Percentiles rank a stretch among this genome's conserved stretches.
Conservation (phyloP, 306 rosid species). For the Vicia villosa region DNA sequence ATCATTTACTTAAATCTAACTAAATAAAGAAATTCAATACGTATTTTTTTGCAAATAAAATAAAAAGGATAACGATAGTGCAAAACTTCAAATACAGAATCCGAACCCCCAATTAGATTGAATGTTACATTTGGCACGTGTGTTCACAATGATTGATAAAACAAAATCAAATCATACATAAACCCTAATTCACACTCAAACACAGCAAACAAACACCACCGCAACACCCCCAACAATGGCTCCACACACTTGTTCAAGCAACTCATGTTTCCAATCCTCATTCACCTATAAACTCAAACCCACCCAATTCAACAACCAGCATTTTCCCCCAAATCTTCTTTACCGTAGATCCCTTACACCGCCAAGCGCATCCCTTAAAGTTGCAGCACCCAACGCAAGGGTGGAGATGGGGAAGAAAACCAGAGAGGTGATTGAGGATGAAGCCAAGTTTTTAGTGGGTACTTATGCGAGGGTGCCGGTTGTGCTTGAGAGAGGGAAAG, state of each 20-base stretch:
- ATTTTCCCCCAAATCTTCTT: background rate
- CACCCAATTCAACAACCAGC: background rate
- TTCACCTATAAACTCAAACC: background rate
- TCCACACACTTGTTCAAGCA: background rate
- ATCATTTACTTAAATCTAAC: no score
- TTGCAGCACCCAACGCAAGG: background rate
- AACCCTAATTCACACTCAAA: constrained; percentile 6
- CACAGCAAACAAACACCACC: background rate
- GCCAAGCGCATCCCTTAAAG: background rate
- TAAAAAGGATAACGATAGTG: no score
- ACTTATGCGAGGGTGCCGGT: constrained; percentile 82
- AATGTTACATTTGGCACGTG: background rate
- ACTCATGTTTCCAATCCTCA: background rate
- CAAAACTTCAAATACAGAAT: no score
- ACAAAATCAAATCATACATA: constrained; percentile 3
- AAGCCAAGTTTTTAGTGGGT: constrained; percentile 64
- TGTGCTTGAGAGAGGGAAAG: constrained; percentile 72
- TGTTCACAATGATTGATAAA: background rate
- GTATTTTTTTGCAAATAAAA: no score
- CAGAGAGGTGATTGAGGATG: constrained; percentile 65
- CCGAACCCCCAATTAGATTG: no score
- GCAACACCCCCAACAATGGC: background rate
- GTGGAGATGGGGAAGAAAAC: constrained; percentile 31
- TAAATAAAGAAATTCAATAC: no score
- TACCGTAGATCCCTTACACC: background rate